These are phyloP conservation scores for Aphanomyces cochlioides DNA, from an alignment of 352 stramenopile species.

Conservation along the genomic window DNA sequence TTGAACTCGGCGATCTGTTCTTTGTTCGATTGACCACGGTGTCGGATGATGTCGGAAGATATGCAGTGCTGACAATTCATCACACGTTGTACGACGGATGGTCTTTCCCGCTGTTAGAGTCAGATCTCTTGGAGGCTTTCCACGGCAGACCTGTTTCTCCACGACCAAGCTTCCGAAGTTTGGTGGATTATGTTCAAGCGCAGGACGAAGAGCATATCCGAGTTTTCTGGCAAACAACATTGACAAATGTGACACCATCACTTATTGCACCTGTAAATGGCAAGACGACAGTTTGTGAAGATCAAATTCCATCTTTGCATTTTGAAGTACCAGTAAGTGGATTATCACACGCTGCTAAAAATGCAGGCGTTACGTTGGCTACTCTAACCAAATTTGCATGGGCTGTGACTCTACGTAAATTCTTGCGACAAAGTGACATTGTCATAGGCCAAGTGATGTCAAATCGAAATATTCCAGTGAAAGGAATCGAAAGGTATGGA, in stretches of 20 bases:
- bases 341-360: no score
- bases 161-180: background rate
- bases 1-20: background rate
- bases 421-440: no score
- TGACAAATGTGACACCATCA: background rate
- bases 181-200: slow-evolving; percentile 8
- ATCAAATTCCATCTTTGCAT: no score
- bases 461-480: no score
- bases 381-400: no score
- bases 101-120: background rate
- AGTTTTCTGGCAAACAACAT: background rate
- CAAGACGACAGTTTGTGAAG: no score
- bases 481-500: no score
- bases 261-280: no score
- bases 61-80: slow-evolving; percentile 15
- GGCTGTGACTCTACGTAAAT: no score
- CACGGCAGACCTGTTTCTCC: background rate
- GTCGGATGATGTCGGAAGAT: background rate
- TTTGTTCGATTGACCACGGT: slow-evolving; percentile 1
- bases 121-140: background rate
- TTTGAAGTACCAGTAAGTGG: no score
- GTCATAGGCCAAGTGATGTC: no score
- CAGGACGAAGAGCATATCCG: background rate
- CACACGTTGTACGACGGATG: slow-evolving; percentile 13
- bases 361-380: no score